Evolutionary conservation across 1,284 basidiomycete species (phyloP).

Genomic region (Fomitopsis betulina): DNA sequence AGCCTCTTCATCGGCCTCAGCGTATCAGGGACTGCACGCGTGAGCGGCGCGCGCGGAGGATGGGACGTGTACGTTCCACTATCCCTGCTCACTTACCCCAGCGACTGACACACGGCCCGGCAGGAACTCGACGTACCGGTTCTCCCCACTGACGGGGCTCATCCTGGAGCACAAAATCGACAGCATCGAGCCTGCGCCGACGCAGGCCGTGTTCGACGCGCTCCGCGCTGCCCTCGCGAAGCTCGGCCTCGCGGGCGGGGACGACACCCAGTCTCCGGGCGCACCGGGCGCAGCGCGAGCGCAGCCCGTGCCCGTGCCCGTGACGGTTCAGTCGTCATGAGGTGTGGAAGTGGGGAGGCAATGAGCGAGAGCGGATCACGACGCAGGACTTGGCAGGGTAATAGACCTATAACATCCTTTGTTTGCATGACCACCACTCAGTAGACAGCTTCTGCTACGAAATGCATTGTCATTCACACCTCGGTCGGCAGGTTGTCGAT

Average conservation of each 20-base stretch:
- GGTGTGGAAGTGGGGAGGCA: background rate
- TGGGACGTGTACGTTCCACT: slow-evolving; percentile 69
- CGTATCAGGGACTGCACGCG: slow-evolving; percentile 53
- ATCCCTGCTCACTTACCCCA: background rate
- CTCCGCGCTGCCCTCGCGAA: slow-evolving; percentile 42
- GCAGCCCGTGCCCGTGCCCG: background rate
- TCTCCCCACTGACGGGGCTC: slow-evolving; percentile 60
- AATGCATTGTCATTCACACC: background rate
- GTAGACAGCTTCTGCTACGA: background rate
- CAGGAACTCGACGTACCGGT: slow-evolving; percentile 71
- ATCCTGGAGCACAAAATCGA: slow-evolving; percentile 61
- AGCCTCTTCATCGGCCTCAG: slow-evolving; percentile 48
- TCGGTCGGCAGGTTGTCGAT: background rate
- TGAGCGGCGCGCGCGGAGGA: slow-evolving; percentile 52
- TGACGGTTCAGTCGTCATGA: background rate
- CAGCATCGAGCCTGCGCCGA: slow-evolving; percentile 70
- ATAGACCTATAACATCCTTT: background rate
- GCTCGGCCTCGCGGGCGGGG: slow-evolving; percentile 22
- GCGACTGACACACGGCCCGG: background rate
- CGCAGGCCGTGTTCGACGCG: slow-evolving; percentile 63
- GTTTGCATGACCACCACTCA: background rate
- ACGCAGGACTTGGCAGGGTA: background rate
- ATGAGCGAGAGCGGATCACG: background rate
- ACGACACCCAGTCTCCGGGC: slow-evolving; percentile 9
- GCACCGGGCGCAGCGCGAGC: slow-evolving; percentile 9